phyloP scores from a whole-genome alignment of 768 basidiomycete genomes.

The Leucocoprinus birnbaumii region DNA sequence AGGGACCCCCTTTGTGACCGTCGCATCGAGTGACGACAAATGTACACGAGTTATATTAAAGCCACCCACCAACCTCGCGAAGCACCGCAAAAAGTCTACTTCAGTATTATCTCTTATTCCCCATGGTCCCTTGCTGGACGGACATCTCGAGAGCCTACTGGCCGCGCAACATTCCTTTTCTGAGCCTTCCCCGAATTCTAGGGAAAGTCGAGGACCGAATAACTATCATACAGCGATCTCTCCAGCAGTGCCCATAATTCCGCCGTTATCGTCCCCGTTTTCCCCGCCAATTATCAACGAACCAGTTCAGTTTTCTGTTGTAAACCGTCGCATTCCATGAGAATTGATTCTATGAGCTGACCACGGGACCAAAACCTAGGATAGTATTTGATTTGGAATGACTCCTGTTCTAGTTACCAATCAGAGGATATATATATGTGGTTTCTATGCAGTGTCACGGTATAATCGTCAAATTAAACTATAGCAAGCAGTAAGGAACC shows the following conservation, averaged over 20 bases:
- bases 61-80: not conserved
- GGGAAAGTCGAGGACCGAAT: not conserved
- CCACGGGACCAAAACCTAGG: too few species aligned
- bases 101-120: not conserved
- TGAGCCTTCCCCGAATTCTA: not conserved
- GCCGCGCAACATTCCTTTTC: not conserved
- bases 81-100: not conserved
- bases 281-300: not conserved
- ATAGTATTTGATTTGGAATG: too few species aligned
- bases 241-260: not conserved
- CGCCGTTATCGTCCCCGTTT: not conserved
- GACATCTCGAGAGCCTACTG: not conserved
- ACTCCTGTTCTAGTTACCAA: not conserved
- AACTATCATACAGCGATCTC: not conserved
- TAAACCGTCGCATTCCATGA: not conserved
- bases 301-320: not conserved
- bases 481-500: not conserved
- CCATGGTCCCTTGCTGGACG: not conserved
- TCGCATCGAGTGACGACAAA: not conserved
- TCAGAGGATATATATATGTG: not conserved
- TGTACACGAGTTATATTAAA: conserved; percentile 3
- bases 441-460: not conserved
- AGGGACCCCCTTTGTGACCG: not conserved
- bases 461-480: not conserved
- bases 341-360: not conserved